A percentile compares a stretch with the other conserved stretches of the same genome.
Conservation (phyloP, 768 basidiomycete genomes). For the Termitomyces sp. region DNA sequence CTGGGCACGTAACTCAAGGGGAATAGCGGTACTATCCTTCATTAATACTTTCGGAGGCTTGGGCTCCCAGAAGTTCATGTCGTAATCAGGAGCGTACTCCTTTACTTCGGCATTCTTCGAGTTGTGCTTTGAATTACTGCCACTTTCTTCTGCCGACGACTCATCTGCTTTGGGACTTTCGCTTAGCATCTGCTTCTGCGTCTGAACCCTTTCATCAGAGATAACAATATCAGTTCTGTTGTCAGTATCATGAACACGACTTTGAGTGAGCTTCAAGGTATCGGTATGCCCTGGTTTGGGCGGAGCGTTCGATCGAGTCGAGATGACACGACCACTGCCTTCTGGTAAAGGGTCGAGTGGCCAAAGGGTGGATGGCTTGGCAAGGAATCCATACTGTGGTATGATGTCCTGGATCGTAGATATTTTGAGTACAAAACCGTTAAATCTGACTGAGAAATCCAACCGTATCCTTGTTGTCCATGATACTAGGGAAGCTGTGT, state of each 20-base stretch:
- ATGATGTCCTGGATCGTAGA: slow-evolving; percentile 51
- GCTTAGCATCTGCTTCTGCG: not conserved
- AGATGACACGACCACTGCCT: slow-evolving; percentile 6
- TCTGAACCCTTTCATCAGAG: not conserved
- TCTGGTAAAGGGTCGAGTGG: slow-evolving; percentile 37
- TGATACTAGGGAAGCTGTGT: slow-evolving; percentile 74
- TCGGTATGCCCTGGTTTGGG: not conserved
- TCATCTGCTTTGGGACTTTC: not conserved
- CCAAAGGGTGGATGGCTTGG: slow-evolving; percentile 55
- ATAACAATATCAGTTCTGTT: not conserved
- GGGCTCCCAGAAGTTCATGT: not conserved
- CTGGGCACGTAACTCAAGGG: not conserved
- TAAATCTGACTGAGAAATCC: not conserved
- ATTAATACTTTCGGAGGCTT: not conserved
- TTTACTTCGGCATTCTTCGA: not conserved
- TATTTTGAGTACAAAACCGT: not conserved
- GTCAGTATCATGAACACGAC: not conserved
- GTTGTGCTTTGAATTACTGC: not conserved
- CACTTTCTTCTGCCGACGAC: not conserved
- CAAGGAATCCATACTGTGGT: slow-evolving; percentile 54
- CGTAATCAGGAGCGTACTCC: not conserved
- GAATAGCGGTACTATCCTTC: not conserved
- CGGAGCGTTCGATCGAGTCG: not conserved
- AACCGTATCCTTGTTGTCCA: slow-evolving; percentile 22
- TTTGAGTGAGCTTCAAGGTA: not conserved